These are phyloP conservation scores for Mayamaea pseudoterrestris DNA, from an alignment of 108 stramenopile species.

Conservation along the genomic window DNA sequence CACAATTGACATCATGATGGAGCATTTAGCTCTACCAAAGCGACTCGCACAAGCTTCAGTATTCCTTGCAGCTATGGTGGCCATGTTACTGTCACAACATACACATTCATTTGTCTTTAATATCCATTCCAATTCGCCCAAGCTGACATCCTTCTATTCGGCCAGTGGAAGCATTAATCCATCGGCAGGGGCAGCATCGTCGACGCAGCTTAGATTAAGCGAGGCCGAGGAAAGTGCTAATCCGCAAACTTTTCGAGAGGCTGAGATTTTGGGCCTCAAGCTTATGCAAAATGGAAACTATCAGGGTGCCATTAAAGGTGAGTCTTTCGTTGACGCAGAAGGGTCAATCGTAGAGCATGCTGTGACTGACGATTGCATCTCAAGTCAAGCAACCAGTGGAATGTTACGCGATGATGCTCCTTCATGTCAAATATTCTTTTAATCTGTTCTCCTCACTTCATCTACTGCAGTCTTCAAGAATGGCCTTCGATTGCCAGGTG, in stretches of 20 bases:
- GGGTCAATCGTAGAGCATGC: neutral
- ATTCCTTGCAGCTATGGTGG: too few species aligned
- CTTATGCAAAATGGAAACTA: constrained; percentile 70
- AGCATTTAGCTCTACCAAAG: too few species aligned
- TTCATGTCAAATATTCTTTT: neutral
- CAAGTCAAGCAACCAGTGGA: neutral
- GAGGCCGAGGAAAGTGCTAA: too few species aligned
- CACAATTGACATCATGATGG: too few species aligned
- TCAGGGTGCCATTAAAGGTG: constrained; percentile 58
- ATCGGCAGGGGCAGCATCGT: too few species aligned
- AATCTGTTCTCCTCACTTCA: neutral
- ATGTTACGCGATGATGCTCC: neutral
- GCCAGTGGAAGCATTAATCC: too few species aligned
- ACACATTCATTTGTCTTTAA: too few species aligned
- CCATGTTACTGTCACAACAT: too few species aligned
- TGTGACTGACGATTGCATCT: neutral
- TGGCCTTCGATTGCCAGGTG: constrained; percentile 66
- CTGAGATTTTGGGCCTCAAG: constrained; percentile 60
- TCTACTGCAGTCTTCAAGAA: constrained; percentile 42
- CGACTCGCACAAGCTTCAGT: too few species aligned
- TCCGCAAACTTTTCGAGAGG: constrained; percentile 65
- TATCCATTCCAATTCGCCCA: too few species aligned
- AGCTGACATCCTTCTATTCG: too few species aligned
- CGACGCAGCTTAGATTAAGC: too few species aligned
- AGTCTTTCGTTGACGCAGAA: constrained; percentile 2